A percentile compares a stretch with the other conserved stretches of the same genome.
Evolutionary conservation across 164 flowering plant genomes (phyloP).

Genomic region (Stephania yunnanensis): DNA sequence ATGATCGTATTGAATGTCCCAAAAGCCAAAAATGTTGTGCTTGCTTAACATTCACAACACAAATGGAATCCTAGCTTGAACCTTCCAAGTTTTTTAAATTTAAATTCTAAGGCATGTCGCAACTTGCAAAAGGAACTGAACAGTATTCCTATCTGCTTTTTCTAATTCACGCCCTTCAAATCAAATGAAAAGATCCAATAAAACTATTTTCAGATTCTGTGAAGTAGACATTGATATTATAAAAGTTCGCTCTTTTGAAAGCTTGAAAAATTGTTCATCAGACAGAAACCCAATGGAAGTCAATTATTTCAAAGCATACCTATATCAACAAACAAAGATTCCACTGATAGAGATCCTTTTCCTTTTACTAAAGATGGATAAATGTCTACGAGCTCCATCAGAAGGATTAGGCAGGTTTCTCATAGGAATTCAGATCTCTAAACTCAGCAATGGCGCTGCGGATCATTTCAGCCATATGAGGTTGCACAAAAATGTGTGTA

Average conservation of each 20-base stretch:
- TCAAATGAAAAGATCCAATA: background rate
- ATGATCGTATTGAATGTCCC: background rate
- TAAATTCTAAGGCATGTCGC: background rate
- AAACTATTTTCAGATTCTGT: background rate
- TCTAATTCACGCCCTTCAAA: background rate
- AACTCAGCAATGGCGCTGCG: slow-evolving; percentile 59
- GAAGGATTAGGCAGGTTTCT: slow-evolving; percentile 60
- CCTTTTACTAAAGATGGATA: background rate
- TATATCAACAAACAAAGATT: background rate
- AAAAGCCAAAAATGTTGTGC: background rate
- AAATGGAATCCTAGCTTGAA: background rate
- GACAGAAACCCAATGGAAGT: background rate
- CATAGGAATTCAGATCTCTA: slow-evolving; percentile 76
- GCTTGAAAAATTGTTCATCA: background rate
- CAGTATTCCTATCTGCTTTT: background rate
- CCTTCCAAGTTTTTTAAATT: background rate
- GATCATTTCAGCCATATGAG: slow-evolving; percentile 65
- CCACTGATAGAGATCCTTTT: background rate
- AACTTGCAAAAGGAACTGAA: background rate
- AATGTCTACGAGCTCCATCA: background rate
- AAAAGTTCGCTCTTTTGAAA: background rate
- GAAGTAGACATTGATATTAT: background rate
- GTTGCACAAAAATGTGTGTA: slow-evolving; percentile 80
- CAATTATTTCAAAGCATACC: background rate
- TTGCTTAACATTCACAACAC: background rate